Conservation (phyloP, 1,284 basidiomycete genomes). For the Irpex lacteus region DNA sequence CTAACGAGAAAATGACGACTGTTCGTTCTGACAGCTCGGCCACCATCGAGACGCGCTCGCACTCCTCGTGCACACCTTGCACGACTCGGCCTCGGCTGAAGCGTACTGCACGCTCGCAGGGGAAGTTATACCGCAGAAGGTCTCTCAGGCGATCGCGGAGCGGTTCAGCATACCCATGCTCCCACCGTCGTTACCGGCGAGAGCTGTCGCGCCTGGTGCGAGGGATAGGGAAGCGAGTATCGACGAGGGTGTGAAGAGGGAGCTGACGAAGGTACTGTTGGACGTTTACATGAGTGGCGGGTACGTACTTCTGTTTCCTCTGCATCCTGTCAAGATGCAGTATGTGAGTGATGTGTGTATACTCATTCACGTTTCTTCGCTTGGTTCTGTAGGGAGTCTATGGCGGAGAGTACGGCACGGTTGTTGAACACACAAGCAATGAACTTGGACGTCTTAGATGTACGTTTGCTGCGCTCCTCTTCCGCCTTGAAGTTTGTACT, state of each 20-base stretch:
- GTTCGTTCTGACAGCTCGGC: slow-evolving; percentile 45
- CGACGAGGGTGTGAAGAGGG: slow-evolving; percentile 54
- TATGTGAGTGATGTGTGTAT: too few species aligned
- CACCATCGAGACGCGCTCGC: slow-evolving; percentile 66
- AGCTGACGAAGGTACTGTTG: slow-evolving; percentile 66
- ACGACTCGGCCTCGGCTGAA: slow-evolving; percentile 76
- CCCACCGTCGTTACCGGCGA: slow-evolving; percentile 28
- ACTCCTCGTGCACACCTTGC: slow-evolving; percentile 67
- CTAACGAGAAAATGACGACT: background rate
- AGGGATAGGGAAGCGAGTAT: slow-evolving; percentile 40
- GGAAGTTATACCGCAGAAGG: slow-evolving; percentile 62
- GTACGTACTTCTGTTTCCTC: slow-evolving; percentile 34
- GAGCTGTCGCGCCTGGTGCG: slow-evolving; percentile 20
- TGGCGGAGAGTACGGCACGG: slow-evolving; percentile 53
- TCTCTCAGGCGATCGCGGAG: slow-evolving; percentile 52
- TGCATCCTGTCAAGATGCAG: too few species aligned
- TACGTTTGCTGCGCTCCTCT: slow-evolving; percentile 34
- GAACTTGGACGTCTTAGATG: slow-evolving; percentile 75
- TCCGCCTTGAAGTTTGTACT: background rate
- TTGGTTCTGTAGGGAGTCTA: slow-evolving; percentile 37
- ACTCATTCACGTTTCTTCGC: too few species aligned
- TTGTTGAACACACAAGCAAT: slow-evolving; percentile 79
- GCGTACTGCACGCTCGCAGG: slow-evolving; percentile 78
- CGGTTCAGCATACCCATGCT: slow-evolving; percentile 48
- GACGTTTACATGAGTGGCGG: slow-evolving; percentile 79